Conservation (phyloP, 2,329 filamentous ascomycete species). For the Colletotrichum lupini region DNA sequence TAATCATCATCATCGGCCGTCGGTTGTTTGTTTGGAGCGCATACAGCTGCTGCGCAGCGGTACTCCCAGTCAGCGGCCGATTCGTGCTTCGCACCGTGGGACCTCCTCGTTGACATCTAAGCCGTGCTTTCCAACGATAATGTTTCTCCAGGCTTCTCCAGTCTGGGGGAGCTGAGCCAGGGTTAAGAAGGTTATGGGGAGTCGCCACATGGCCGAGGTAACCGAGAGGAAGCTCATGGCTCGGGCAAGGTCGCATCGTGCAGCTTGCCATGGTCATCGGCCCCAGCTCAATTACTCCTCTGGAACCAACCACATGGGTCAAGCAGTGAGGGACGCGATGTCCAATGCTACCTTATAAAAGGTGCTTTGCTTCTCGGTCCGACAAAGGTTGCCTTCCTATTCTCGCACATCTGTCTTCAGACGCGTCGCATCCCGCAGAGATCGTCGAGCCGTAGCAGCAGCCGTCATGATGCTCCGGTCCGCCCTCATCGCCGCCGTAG, state of each 20-base stretch:
- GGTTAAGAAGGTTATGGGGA: background rate
- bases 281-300: background rate
- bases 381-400: background rate
- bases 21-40: conserved; percentile 28
- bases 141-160: background rate
- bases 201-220: conserved; percentile 28
- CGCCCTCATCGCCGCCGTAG: conserved; percentile 28
- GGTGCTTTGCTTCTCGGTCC: background rate
- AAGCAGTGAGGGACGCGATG: background rate
- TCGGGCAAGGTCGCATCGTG: conserved; percentile 24
- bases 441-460: conserved; percentile 1
- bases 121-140: background rate
- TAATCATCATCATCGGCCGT: background rate
- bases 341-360: conserved; percentile 14
- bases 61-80: background rate
- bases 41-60: background rate
- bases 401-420: background rate
- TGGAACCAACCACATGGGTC: conserved; percentile 5
- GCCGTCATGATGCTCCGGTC: conserved; percentile 33
- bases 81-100: background rate
- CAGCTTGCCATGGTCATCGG: background rate
- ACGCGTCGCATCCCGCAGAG: conserved; percentile 11
- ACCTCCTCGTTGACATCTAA: background rate
- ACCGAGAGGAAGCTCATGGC: conserved; percentile 21
- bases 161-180: background rate